Evolutionary conservation across 2,329 filamentous ascomycete genomes (phyloP), one percentile per base, ranked within the genome.

Genomic region (Botrytis fragariae): DNA sequence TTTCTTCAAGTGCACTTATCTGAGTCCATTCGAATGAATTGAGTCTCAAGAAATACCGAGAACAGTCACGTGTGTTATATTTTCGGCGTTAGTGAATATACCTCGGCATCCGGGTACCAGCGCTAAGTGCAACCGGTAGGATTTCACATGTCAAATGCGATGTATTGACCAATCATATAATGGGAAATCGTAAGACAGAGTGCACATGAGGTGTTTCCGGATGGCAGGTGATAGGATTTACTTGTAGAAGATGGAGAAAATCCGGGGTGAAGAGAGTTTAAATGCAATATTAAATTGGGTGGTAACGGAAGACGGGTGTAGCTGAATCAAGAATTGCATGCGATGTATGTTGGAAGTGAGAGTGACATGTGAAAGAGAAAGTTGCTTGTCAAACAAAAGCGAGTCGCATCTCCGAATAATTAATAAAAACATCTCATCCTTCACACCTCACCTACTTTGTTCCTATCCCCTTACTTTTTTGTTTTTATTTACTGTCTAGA

Each of bases 341-440:
- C 25, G 60, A 42, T 71, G 69, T 42, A 32, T 63, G 29, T 12
- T 67, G 32, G 14, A 22, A 71, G 44, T 44, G 32, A 67, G 45
- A 45, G 25, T 70, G 57, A 63, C 71, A 73, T 73, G 71, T 73
- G 71, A 73, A 73, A 73, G 22, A 29, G 29, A 54, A 48, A 32
- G n/a, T 8, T 62, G 37, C 45, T n/a, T 51, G 29, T 67, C 29
- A 67, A 44, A 60, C 37, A 32, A 60, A 69, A 69, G 35, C 67
- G 37, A 69, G 37, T n/a, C 20, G 22, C 32, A 32, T 65, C 64
- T 44, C 64, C 45, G 45, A 29, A 67, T 20, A 39, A 39, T 67
- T 16, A 54, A 39, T 67, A 39, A 39, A 32, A 39, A 22, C 45
- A 39, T 39, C 64, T 67, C 32, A 7, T 54, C 54, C 44, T 39